Conservation (phyloP, 768 basidiomycete species). For the Epithele typhae region DNA sequence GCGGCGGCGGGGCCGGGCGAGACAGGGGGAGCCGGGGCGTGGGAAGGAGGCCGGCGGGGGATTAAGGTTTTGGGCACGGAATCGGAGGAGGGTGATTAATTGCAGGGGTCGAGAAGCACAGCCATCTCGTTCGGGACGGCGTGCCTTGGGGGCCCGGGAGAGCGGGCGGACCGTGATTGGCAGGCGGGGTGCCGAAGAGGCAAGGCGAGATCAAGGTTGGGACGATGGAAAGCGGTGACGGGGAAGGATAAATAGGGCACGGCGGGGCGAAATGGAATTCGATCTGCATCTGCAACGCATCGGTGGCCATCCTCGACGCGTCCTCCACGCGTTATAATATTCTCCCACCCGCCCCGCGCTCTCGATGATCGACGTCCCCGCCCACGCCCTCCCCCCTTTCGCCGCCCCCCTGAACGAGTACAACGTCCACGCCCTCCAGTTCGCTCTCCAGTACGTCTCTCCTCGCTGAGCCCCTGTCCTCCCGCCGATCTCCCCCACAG, state of each 20-base stretch:
- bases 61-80: slow-evolving; percentile 11
- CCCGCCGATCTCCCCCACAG: background rate
- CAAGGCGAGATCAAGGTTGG: slow-evolving; percentile 7
- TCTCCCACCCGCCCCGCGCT: slow-evolving; percentile 1
- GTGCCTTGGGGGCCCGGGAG: slow-evolving; percentile 12
- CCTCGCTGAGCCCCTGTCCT: background rate
- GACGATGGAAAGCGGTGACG: slow-evolving; percentile 14
- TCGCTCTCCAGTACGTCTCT: slow-evolving; percentile 43
- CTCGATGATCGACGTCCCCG: slow-evolving; percentile 51
- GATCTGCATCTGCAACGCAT: slow-evolving; percentile 15
- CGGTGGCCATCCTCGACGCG: slow-evolving; percentile 2
- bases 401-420: slow-evolving; percentile 42
- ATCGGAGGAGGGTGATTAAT: slow-evolving; percentile 17
- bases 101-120: slow-evolving; percentile 13
- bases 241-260: slow-evolving; percentile 18
- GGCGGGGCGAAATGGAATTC: slow-evolving; percentile 13
- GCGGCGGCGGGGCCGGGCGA: background rate
- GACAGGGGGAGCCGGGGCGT: slow-evolving; percentile 9
- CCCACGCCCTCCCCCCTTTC: slow-evolving; percentile 30
- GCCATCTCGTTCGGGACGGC: slow-evolving; percentile 14
- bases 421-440: slow-evolving; percentile 61
- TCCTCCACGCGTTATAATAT: slow-evolving; percentile 2
- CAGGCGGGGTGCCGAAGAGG: slow-evolving; percentile 12
- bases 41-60: slow-evolving; percentile 6
- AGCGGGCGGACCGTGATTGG: slow-evolving; percentile 15